These are phyloP conservation scores for Cordia subcordata DNA, from an alignment of 257 asterid species.

Conservation along the genomic window DNA sequence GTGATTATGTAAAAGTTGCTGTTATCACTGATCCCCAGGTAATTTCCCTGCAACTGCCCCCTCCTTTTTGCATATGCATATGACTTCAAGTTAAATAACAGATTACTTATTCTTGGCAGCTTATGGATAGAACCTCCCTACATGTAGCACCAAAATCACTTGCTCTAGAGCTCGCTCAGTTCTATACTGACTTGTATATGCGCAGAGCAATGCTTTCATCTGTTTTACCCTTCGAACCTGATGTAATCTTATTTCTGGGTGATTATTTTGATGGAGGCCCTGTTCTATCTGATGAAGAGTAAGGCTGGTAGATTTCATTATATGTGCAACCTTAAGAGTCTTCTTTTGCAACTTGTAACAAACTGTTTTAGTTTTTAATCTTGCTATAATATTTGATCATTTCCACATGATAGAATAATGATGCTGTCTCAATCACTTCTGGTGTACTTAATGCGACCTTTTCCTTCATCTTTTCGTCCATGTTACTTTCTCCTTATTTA, in stretches of 20 bases:
- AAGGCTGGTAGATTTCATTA: slow-evolving; percentile 20
- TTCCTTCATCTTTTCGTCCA: no score
- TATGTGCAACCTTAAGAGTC: no score
- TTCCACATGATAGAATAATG: no score
- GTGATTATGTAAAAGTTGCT: slow-evolving; percentile 64
- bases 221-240: slow-evolving; percentile 76
- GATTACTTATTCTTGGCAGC: slow-evolving; percentile 38
- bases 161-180: slow-evolving; percentile 71
- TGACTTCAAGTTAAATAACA: slow-evolving; percentile 5
- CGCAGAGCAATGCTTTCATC: slow-evolving; percentile 91
- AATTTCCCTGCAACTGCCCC: neutral
- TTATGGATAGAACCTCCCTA: slow-evolving; percentile 88
- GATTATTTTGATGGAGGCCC: slow-evolving; percentile 90
- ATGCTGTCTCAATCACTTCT: no score
- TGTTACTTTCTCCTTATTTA: neutral
- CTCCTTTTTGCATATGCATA: slow-evolving; percentile 5
- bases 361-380: no score
- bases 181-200: slow-evolving; percentile 89
- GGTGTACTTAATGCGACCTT: no score
- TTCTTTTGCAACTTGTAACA: no score
- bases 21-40: slow-evolving; percentile 98
- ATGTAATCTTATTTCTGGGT: slow-evolving; percentile 77
- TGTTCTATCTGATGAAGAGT: slow-evolving; percentile 74
- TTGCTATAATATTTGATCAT: no score
- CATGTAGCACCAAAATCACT: slow-evolving; percentile 73